Evolutionary conservation across 2,329 filamentous ascomycete genomes (phyloP).

Genomic region (Pyrenophora teres): DNA sequence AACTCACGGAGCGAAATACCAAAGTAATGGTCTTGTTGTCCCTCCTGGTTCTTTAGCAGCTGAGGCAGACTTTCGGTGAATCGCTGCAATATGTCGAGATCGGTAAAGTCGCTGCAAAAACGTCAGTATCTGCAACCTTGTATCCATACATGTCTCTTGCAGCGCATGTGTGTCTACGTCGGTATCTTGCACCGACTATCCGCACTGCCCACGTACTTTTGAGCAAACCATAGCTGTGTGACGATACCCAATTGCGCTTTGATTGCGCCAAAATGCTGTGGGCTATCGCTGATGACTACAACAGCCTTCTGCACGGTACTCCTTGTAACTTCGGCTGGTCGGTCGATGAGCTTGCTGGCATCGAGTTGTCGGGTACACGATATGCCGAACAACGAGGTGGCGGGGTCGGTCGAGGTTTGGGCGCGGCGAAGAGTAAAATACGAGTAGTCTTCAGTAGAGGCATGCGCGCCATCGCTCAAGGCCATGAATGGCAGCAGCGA

Average conservation of each 20-base stretch:
- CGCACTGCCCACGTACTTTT: slow-evolving; percentile 60
- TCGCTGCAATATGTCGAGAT: slow-evolving; percentile 83
- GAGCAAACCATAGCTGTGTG: slow-evolving; percentile 94
- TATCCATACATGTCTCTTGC: too few species aligned
- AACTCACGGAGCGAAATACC: slow-evolving; percentile 86
- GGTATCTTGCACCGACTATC: background rate
- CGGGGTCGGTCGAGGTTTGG: slow-evolving; percentile 54
- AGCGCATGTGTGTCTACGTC: background rate
- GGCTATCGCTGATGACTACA: slow-evolving; percentile 89
- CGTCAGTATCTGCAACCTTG: slow-evolving; percentile 14
- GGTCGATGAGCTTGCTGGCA: slow-evolving; percentile 73
- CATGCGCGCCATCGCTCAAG: slow-evolving; percentile 90
- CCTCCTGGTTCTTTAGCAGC: slow-evolving; percentile 65
- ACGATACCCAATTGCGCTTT: slow-evolving; percentile 88
- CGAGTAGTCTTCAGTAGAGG: slow-evolving; percentile 92
- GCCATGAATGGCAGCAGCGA: slow-evolving; percentile 93
- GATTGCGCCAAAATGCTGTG: slow-evolving; percentile 86
- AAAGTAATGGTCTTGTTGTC: slow-evolving; percentile 82
- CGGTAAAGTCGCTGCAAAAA: slow-evolving; percentile 73
- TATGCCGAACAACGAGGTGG: slow-evolving; percentile 91
- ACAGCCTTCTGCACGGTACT: slow-evolving; percentile 98
- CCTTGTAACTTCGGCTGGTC: slow-evolving; percentile 88
- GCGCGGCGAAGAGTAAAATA: slow-evolving; percentile 87
- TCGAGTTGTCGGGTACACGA: slow-evolving; percentile 93
- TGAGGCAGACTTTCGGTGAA: slow-evolving; percentile 85